phyloP scores from a whole-genome alignment of 1,139 yeast species.

The Blastobotrys serpentis region DNA sequence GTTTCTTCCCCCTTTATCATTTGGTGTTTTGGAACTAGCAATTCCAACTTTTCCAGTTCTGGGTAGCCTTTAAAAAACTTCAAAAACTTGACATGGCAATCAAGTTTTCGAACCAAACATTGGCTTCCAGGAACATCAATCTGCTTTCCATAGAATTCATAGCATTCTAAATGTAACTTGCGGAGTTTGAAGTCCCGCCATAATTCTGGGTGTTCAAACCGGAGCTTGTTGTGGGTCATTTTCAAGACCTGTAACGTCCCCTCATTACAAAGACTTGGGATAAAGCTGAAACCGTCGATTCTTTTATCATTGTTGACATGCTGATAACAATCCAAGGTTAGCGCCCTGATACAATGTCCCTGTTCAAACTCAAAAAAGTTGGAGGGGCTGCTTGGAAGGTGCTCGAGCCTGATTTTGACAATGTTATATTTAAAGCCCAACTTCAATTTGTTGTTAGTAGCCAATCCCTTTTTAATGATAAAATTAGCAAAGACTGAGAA shows the following conservation, averaged over 20 bases:
- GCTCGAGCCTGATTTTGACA: not conserved
- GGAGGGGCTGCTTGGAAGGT: not conserved
- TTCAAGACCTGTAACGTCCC: not conserved
- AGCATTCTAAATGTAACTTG: not conserved
- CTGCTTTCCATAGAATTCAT: not conserved
- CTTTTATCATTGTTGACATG: not conserved
- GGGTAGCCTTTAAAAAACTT: not conserved
- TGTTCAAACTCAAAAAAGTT: not conserved
- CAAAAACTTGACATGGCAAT: not conserved
- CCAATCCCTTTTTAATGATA: not conserved
- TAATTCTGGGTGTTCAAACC: not conserved
- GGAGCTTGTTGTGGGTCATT: not conserved
- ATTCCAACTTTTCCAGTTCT: not conserved
- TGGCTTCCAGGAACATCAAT: conserved; percentile 1
- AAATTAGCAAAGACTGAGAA: not conserved
- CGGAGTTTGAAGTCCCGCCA: not conserved
- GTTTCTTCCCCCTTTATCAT: not conserved
- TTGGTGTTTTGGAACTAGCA: not conserved
- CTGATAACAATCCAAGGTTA: not conserved
- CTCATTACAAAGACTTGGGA: not conserved
- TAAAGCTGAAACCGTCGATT: not conserved
- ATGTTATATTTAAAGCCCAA: not conserved
- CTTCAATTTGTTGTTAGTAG: not conserved
- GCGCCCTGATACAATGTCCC: not conserved
- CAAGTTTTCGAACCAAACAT: not conserved